Evolutionary conservation across 345 rosid genomes (phyloP).

Genomic region (Citrus medica): DNA sequence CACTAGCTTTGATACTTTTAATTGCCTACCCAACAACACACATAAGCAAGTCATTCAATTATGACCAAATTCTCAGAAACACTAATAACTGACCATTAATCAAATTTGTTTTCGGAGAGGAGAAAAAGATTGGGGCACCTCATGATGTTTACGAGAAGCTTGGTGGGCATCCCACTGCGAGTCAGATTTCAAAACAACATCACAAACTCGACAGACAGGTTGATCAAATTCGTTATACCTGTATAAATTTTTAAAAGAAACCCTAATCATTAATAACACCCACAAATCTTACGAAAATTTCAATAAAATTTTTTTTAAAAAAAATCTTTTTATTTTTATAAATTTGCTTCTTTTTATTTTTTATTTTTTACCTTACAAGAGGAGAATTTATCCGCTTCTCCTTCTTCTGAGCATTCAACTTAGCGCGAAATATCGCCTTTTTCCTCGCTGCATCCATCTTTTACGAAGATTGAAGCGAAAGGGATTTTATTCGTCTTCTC

Average conservation of each 20-base stretch:
- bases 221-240: conserved; percentile 92
- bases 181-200: conserved; percentile 75
- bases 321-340: too few species aligned
- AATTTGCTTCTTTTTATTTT: too few species aligned
- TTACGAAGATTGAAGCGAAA: too few species aligned
- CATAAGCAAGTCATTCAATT: too few species aligned
- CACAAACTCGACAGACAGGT: conserved; percentile 85
- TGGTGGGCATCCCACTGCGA: conserved; percentile 93
- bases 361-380: conserved; percentile 63
- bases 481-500: too few species aligned
- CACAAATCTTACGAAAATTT: background rate
- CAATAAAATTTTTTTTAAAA: background rate
- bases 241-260: background rate
- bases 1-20: conserved; percentile 40
- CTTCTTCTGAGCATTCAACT: conserved; percentile 79
- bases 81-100: too few species aligned
- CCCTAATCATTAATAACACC: background rate
- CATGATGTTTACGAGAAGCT: conserved; percentile 90
- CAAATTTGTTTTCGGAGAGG: too few species aligned
- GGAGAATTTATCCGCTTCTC: conserved; percentile 81
- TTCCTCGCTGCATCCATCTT: conserved; percentile 80
- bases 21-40: conserved; percentile 33
- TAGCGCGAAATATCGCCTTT: conserved; percentile 85
- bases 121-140: conserved; percentile 34
- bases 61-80: too few species aligned